Percentiles rank a stretch among this genome's conserved stretches.
Evolutionary conservation across 768 basidiomycete species (phyloP).

Genomic region (Multifurca ochricompacta): DNA sequence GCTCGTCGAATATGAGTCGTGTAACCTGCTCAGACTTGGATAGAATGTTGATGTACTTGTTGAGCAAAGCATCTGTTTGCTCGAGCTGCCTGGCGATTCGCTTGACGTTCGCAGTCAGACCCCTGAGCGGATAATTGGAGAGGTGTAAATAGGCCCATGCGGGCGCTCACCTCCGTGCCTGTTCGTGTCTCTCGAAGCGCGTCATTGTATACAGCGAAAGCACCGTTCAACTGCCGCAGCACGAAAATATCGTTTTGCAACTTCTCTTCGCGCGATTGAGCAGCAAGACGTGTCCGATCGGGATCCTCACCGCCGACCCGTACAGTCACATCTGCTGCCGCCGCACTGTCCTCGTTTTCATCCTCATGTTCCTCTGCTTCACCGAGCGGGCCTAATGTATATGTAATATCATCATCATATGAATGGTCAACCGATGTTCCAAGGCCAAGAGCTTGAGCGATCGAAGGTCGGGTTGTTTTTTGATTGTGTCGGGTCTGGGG

Average conservation of each 20-base stretch:
- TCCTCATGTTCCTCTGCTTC: conserved; percentile 20
- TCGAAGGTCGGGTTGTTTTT: conserved; percentile 10
- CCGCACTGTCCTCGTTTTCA: conserved; percentile 15
- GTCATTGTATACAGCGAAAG: conserved; percentile 61
- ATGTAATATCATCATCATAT: neutral
- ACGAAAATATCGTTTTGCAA: conserved; percentile 67
- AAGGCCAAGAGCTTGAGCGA: conserved; percentile 11
- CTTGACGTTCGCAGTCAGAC: conserved; percentile 26
- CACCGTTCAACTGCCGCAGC: conserved; percentile 62
- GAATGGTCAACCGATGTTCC: neutral
- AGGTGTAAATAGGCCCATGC: neutral
- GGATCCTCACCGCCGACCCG: conserved; percentile 22
- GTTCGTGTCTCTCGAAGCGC: conserved; percentile 55
- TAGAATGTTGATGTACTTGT: conserved; percentile 66
- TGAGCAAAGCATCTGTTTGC: conserved; percentile 65
- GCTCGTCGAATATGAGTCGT: conserved; percentile 65
- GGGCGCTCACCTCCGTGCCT: conserved; percentile 55
- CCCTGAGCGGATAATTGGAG: neutral
- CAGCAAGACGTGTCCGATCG: conserved; percentile 21
- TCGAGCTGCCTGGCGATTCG: conserved; percentile 57
- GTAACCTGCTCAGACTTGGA: conserved; percentile 62
- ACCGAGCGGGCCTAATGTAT: conserved; percentile 1
- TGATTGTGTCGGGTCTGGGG: conserved; percentile 8
- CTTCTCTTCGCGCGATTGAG: conserved; percentile 56
- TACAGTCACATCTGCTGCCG: conserved; percentile 24